Base-by-base conservation (phyloP, 2,329 filamentous ascomycete species). In the Arthrinium phaeospermum region DNA sequence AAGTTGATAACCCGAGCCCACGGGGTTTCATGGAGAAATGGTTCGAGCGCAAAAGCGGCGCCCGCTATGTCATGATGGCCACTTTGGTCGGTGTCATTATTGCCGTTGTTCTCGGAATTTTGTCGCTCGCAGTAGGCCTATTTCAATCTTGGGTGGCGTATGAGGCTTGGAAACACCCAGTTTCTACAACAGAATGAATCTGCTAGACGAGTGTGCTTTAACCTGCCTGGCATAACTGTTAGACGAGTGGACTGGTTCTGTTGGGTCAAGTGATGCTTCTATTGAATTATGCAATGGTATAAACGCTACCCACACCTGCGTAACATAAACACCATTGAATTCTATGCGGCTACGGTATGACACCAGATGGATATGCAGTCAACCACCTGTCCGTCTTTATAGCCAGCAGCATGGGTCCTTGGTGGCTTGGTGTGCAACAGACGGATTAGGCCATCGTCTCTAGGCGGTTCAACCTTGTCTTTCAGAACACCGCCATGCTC, bases 321-420 rank as follows among this genome's bases (percentile, higher is more conserved):
- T 41, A 64, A 64, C 34, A 19, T 12, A 6, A 13, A n/a, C 3
- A 24, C 19, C 4, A 14, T 37, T 10, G 34, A n/a, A 8, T 12
- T 12, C 34, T 64, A 64, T n/a, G 57, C 34, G 5, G 30, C 67
- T 41, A 34, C 19, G 10, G 30, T 37, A 47, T 82, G 82, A 69
- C 80, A 80, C 89, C 88, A 91, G 10, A 90, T 84, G 7, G 87
- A 87, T 71, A 90, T 83, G 73, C 86, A 88, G 78, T 91, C 88
- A 49, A 76, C 72, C 5, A 77, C 74, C n/a, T 75, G 47, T 2
- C 77, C 76, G n/a, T 76, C 74, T 34, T 75, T 68, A 16, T 57
- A 72, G 8, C 88, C 88, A 16, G 83, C 82, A 69, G 78, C 72
- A 78, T 90, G 87, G 37, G 88, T 89, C 72, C 85, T 82, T 57